Base-by-base conservation (phyloP, 2,329 filamentous ascomycete species). In the Trichoderma cornu-damae region DNA sequence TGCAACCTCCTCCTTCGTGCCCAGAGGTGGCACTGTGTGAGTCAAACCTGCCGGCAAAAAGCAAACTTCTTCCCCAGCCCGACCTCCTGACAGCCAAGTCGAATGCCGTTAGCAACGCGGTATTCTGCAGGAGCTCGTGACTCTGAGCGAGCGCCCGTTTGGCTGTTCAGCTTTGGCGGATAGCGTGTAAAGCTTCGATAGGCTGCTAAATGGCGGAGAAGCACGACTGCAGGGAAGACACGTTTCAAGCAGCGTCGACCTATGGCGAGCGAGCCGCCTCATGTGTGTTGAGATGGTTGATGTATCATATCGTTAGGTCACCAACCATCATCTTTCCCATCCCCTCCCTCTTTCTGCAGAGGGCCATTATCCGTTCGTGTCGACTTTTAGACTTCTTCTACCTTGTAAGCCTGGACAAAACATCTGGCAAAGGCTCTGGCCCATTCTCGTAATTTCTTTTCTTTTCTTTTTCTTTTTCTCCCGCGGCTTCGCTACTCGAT, bases 81-180 rank as follows among this genome's bases (percentile, higher is more conserved):
- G 44, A 42, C 14, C 20, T 11, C 30, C 38, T 44, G 8, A 38
- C 26, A 32, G 26, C 8, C 16, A 16, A 24, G 38, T 54, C 16
- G 37, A 22, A 54, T n/a, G 20, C 12, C 20, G 20, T 11, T 49
- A 49, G 20, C 6, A 16, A 37, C n/a, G 40, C 20, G n/a, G 38
- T 14, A 20, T 22, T 35, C 18, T 51, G 48, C 48, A 51, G 48
- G 16, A 51, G 40, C 50, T 35, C 40, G 50, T 54, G 50, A 37
- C 40, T 28, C 4, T 37, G 50, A n/a, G 49, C n/a, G 30, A 54
- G 50, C 40, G 9, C 37, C 38, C 30, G 38, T 54, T 37, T 54
- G 49, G 49, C 37, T 53, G 20, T 24, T 44, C 50, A 35, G 40
- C 50, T 44, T 22, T 7, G 28, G 28, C 22, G 40, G n/a, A 46